These are phyloP conservation scores for Phytopythium aichiense DNA, from an alignment of 352 stramenopile genomes.

Conservation along the genomic window DNA sequence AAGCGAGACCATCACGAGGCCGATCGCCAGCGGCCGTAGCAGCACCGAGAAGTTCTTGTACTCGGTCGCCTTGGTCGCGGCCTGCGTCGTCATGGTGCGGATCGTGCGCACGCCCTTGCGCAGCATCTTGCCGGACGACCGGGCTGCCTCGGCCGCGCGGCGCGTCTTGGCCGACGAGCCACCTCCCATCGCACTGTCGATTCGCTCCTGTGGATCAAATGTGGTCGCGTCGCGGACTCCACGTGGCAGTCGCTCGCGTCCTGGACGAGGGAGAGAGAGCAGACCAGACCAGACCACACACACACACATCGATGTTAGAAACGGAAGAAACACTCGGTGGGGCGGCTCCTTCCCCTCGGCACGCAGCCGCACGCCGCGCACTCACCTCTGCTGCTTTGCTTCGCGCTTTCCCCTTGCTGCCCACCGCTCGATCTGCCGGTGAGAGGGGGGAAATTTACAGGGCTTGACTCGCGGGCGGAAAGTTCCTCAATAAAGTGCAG, in stretches of 20 bases:
- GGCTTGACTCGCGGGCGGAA: slow-evolving; percentile 22
- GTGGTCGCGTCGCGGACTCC: neutral
- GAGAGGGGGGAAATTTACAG: neutral
- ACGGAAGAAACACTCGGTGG: neutral
- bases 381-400: neutral
- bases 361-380: neutral
- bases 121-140: slow-evolving; percentile 21
- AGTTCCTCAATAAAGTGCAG: slow-evolving; percentile 21
- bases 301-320: neutral
- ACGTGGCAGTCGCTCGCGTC: slow-evolving; percentile 1
- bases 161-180: slow-evolving; percentile 17
- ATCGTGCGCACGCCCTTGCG: slow-evolving; percentile 24
- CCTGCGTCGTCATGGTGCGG: slow-evolving; percentile 24
- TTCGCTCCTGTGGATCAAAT: neutral
- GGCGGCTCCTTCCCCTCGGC: neutral
- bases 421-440: neutral
- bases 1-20: slow-evolving; percentile 33
- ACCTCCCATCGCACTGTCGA: neutral
- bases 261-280: neutral
- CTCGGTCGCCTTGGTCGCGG: slow-evolving; percentile 16
- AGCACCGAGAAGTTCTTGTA: slow-evolving; percentile 14
- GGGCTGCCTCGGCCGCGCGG: slow-evolving; percentile 8
- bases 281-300: neutral
- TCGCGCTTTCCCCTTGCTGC: neutral
- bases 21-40: slow-evolving; percentile 22